These are phyloP conservation scores for Sordaria brevicollis DNA, from an alignment of 495 filamentous ascomycete genomes.

Conservation along the genomic window DNA sequence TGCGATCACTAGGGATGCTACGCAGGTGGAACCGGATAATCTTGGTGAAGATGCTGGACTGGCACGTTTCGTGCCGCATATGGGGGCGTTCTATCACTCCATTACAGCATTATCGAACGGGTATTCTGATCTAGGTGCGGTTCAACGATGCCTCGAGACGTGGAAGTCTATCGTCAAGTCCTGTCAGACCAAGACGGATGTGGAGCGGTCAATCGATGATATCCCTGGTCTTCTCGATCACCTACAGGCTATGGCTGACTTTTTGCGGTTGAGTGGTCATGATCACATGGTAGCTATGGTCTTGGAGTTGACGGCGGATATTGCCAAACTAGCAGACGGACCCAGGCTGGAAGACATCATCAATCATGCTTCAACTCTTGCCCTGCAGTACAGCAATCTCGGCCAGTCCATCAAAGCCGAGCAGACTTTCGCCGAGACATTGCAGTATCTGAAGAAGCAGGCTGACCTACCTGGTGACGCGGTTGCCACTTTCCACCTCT, in stretches of 20 bases:
- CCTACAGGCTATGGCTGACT: conserved; percentile 62
- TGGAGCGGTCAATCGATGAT: conserved; percentile 54
- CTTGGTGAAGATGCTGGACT: conserved; percentile 47
- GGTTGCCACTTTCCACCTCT: conserved; percentile 51
- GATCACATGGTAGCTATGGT: conserved; percentile 33
- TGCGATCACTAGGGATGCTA: conserved; percentile 27
- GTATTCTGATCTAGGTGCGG: conserved; percentile 31
- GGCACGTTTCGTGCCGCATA: conserved; percentile 40
- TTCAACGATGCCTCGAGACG: conserved; percentile 36
- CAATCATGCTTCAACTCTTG: conserved; percentile 47
- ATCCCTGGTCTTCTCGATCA: conserved; percentile 47
- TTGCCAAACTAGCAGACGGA: conserved; percentile 47
- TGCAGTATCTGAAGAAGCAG: conserved; percentile 18
- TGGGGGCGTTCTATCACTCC: conserved; percentile 45
- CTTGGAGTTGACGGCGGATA: conserved; percentile 35
- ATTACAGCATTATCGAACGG: conserved; percentile 44
- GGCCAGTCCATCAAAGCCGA: conserved; percentile 71
- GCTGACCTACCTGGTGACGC: conserved; percentile 14
- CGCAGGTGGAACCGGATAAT: conserved; percentile 18
- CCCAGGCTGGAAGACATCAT: conserved; percentile 46
- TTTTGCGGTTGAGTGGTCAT: conserved; percentile 62
- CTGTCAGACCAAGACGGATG: conserved; percentile 36
- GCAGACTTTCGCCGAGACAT: conserved; percentile 49
- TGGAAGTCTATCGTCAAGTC: conserved; percentile 45
- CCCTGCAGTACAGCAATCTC: conserved; percentile 61